Evolutionary conservation across 768 basidiomycete species (phyloP).

Genomic region (Kwoniella bestiolae): DNA sequence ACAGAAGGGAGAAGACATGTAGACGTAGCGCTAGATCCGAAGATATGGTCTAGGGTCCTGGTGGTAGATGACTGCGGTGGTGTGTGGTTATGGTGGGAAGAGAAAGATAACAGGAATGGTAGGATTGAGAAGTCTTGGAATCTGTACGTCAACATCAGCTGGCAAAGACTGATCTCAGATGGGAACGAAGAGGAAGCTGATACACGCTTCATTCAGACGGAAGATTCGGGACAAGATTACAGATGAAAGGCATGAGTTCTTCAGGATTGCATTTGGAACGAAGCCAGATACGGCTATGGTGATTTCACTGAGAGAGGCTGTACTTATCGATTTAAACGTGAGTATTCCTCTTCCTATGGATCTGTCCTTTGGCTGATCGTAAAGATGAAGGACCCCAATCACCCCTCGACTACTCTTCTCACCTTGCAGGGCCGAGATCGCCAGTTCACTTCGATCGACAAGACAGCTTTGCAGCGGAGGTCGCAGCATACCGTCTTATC

Average conservation of each 20-base stretch:
- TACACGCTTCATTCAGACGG: conserved; percentile 6
- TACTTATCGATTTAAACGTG: conserved; percentile 36
- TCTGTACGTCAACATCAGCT: conserved; percentile 20
- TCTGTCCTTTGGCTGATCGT: background rate
- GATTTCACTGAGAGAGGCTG: conserved; percentile 23
- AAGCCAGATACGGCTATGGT: conserved; percentile 35
- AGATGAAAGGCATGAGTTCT: conserved; percentile 30
- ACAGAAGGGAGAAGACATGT: conserved; percentile 36
- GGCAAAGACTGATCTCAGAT: too few species aligned
- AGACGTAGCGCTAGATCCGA: conserved; percentile 38
- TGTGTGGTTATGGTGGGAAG: conserved; percentile 45
- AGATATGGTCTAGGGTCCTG: conserved; percentile 29
- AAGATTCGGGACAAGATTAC: conserved; percentile 21
- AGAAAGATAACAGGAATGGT: conserved; percentile 20
- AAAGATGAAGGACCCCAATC: conserved; percentile 14
- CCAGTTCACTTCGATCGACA: conserved; percentile 35
- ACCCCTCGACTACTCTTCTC: conserved; percentile 19
- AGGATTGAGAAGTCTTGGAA: conserved; percentile 30
- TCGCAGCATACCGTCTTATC: conserved; percentile 20
- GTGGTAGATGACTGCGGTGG: conserved; percentile 46
- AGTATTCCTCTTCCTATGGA: background rate
- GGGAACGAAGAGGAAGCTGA: background rate
- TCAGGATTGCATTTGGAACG: conserved; percentile 37
- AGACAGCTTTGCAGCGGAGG: conserved; percentile 22
- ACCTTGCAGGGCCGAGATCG: conserved; percentile 13